Conservation (phyloP, 2,329 filamentous ascomycete species). For the Aureobasidium pullulans region DNA sequence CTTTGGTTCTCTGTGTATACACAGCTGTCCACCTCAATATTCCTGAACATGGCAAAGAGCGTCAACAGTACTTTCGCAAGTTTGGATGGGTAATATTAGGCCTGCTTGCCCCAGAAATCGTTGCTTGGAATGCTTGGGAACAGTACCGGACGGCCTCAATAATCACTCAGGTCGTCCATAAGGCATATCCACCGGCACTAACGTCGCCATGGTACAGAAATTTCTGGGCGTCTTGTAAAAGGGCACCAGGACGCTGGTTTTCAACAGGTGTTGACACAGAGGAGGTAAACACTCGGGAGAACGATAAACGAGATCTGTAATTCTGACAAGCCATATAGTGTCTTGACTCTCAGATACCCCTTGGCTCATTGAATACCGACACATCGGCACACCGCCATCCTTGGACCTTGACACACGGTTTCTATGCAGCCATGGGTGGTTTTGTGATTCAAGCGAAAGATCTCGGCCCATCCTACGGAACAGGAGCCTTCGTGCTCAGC, state of each 20-base stretch:
- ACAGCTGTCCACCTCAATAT: slow-evolving; percentile 19
- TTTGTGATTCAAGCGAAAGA: background rate
- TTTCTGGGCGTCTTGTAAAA: too few species aligned
- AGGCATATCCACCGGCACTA: too few species aligned
- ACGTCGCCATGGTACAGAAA: too few species aligned
- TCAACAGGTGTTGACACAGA: background rate
- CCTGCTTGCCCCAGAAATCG: slow-evolving; percentile 16
- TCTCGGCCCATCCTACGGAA: background rate
- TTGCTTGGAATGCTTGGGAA: background rate
- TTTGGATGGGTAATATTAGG: slow-evolving; percentile 15
- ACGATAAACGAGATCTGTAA: too few species aligned
- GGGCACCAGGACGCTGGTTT: too few species aligned
- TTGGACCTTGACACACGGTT: background rate
- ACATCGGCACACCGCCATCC: background rate
- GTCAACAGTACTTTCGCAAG: slow-evolving; percentile 13
- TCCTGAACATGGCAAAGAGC: background rate
- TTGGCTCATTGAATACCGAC: too few species aligned
- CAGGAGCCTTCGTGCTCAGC: background rate
- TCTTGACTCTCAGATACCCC: too few species aligned
- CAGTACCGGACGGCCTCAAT: background rate
- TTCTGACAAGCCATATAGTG: too few species aligned
- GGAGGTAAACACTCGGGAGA: too few species aligned
- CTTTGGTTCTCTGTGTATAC: slow-evolving; percentile 17
- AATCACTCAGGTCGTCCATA: background rate
- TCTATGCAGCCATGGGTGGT: background rate